phyloP scores from a whole-genome alignment of 257 asterid species.

The Fraxinus americana region DNA sequence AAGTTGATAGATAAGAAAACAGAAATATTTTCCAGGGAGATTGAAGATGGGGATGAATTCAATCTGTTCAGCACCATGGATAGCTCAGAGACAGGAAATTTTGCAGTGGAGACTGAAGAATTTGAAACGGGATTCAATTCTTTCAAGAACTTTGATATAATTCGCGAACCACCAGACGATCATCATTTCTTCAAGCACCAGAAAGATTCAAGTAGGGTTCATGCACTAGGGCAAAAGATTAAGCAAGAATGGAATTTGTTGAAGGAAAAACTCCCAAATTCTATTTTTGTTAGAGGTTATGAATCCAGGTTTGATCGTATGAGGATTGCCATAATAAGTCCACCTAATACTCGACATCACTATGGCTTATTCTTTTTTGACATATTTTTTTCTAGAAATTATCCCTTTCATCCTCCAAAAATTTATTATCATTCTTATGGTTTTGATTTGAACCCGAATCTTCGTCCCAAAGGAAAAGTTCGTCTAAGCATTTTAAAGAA shows the following conservation, averaged over 20 bases:
- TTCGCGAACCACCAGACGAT: conserved; percentile 11
- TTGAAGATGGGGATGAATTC: not conserved
- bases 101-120: conserved; percentile 39
- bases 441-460: conserved; percentile 22
- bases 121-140: conserved; percentile 18
- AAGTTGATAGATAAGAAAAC: too few species aligned
- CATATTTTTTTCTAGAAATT: conserved; percentile 26
- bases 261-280: conserved; percentile 20
- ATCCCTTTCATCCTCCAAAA: conserved; percentile 39
- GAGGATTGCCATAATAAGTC: conserved; percentile 39
- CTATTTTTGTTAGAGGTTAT: conserved; percentile 28
- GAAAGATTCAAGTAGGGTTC: not conserved
- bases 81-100: not conserved
- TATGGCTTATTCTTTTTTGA: conserved; percentile 45
- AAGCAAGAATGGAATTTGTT: conserved; percentile 25
- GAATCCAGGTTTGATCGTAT: conserved; percentile 31
- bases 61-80: too few species aligned
- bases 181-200: conserved; percentile 25
- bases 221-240: conserved; percentile 15
- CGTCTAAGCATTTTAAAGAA: conserved; percentile 12
- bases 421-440: conserved; percentile 27
- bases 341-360: conserved; percentile 26
- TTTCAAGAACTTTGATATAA: conserved; percentile 27
- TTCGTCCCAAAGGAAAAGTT: conserved; percentile 19
- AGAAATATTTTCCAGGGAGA: not conserved